These are phyloP conservation scores for Leccinum variicolor DNA, from an alignment of 768 basidiomycete species.

Conservation along the genomic window DNA sequence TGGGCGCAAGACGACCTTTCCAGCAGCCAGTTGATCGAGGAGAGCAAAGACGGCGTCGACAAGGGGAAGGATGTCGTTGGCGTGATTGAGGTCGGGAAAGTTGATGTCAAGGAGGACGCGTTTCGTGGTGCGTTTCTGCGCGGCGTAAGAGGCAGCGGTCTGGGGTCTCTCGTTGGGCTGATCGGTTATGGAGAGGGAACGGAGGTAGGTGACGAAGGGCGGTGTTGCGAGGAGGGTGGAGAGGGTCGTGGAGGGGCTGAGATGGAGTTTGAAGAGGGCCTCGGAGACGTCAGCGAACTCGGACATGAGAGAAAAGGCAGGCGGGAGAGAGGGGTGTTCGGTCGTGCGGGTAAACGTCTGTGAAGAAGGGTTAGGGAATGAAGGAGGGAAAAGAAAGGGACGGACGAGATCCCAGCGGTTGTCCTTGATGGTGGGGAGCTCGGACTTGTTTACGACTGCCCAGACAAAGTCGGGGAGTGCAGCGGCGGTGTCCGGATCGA, in stretches of 20 bases:
- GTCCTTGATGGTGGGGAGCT: slow-evolving; percentile 64
- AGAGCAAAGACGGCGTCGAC: slow-evolving; percentile 70
- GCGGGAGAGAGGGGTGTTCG: slow-evolving; percentile 60
- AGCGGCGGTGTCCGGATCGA: slow-evolving; percentile 39
- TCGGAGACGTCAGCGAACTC: slow-evolving; percentile 89
- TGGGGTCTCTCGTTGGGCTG: slow-evolving; percentile 73
- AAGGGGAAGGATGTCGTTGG: slow-evolving; percentile 49
- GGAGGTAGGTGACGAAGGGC: slow-evolving; percentile 70
- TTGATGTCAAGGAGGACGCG: slow-evolving; percentile 70
- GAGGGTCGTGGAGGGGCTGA: slow-evolving; percentile 44
- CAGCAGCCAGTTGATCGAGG: slow-evolving; percentile 57
- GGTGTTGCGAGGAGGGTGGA: slow-evolving; percentile 60
- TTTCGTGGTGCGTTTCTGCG: slow-evolving; percentile 49
- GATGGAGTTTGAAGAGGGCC: slow-evolving; percentile 55
- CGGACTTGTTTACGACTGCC: slow-evolving; percentile 79
- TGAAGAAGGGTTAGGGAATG: neutral
- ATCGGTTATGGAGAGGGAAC: slow-evolving; percentile 86
- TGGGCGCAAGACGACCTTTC: slow-evolving; percentile 60
- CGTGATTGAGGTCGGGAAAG: slow-evolving; percentile 48
- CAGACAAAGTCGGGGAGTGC: slow-evolving; percentile 71
- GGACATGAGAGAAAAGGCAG: slow-evolving; percentile 71
- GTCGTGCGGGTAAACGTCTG: slow-evolving; percentile 82
- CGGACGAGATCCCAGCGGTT: slow-evolving; percentile 85
- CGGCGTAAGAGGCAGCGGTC: slow-evolving; percentile 43
- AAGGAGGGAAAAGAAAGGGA: slow-evolving; percentile 11